Evolutionary conservation across 2,329 filamentous ascomycete genomes (phyloP).

Genomic region (Coccinonectria pachysandricola): DNA sequence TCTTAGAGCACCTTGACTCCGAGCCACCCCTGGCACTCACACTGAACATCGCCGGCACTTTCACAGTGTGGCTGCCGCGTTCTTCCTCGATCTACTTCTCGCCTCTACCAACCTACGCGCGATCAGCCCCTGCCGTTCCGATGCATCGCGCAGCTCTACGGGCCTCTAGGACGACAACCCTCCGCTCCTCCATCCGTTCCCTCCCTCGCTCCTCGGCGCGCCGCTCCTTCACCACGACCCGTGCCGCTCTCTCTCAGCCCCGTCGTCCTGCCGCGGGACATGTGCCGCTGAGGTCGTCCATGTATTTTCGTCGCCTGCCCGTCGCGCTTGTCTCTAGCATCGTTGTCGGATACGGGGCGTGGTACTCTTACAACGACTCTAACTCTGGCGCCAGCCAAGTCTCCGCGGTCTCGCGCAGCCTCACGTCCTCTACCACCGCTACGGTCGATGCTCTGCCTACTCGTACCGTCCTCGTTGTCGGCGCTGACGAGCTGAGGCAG

Average conservation of each 20-base stretch:
- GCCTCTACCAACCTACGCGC: slow-evolving; percentile 6
- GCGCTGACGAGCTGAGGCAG: slow-evolving; percentile 82
- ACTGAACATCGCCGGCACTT: too few species aligned
- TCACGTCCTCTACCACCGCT: slow-evolving; percentile 31
- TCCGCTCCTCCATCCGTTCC: slow-evolving; percentile 36
- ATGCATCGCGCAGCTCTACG: slow-evolving; percentile 68
- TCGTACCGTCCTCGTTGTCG: slow-evolving; percentile 71
- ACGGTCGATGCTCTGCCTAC: slow-evolving; percentile 35
- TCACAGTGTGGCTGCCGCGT: too few species aligned
- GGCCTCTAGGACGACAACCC: slow-evolving; percentile 58
- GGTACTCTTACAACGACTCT: slow-evolving; percentile 55
- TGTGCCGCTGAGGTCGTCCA: slow-evolving; percentile 54
- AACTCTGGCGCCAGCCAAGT: slow-evolving; percentile 22
- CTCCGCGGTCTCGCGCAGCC: slow-evolving; percentile 27
- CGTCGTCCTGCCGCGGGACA: slow-evolving; percentile 13
- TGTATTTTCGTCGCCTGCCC: slow-evolving; percentile 62
- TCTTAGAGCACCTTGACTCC: too few species aligned
- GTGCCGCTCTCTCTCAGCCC: slow-evolving; percentile 28
- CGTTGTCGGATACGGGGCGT: slow-evolving; percentile 62
- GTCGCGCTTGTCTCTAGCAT: slow-evolving; percentile 59
- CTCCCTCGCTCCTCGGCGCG: slow-evolving; percentile 50
- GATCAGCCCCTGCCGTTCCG: slow-evolving; percentile 26
- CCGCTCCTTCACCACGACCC: slow-evolving; percentile 27
- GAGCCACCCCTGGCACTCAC: too few species aligned
- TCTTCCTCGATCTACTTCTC: slow-evolving; percentile 6